Percentiles rank a stretch among this genome's conserved stretches.
phyloP scores from a whole-genome alignment of 129 eudicot species.

The Mikania micrantha region DNA sequence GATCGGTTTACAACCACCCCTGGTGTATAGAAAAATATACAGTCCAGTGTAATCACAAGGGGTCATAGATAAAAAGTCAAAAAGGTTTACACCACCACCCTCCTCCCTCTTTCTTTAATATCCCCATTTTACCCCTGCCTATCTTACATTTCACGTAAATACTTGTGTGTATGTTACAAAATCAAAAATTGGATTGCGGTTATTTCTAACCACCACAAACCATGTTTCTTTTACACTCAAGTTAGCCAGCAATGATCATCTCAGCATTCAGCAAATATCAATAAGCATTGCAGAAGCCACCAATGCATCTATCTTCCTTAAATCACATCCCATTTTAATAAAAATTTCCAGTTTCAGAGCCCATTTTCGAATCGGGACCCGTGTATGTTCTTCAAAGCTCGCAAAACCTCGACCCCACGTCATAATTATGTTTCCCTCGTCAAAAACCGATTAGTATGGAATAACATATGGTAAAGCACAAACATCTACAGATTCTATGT shows the following conservation, averaged over 20 bases:
- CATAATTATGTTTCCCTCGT: slow-evolving; percentile 11
- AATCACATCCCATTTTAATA: no score
- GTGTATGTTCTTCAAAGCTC: not conserved
- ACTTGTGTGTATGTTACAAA: slow-evolving; percentile 46
- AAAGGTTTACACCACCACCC: slow-evolving; percentile 16
- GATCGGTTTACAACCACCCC: no score
- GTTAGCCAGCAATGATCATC: slow-evolving; percentile 28
- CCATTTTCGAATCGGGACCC: not conserved
- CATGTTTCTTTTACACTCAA: slow-evolving; percentile 32
- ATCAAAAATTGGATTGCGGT: slow-evolving; percentile 39
- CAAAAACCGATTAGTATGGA: slow-evolving; percentile 50
- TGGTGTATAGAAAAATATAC: not conserved
- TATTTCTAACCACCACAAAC: slow-evolving; percentile 22
- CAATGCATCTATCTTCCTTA: slow-evolving; percentile 28
- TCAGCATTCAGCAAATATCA: slow-evolving; percentile 34
- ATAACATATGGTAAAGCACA: slow-evolving; percentile 76
- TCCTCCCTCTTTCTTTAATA: slow-evolving; percentile 19
- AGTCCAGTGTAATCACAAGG: not conserved
- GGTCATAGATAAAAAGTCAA: slow-evolving; percentile 24
- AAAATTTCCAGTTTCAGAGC: slow-evolving; percentile 15
- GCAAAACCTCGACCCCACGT: slow-evolving; percentile 15
- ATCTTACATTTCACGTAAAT: slow-evolving; percentile 49
- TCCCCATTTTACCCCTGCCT: slow-evolving; percentile 32
- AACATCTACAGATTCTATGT: slow-evolving; percentile 61
- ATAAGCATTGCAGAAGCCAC: slow-evolving; percentile 37